Evolutionary conservation across 2,329 filamentous ascomycete genomes (phyloP).

Genomic region (Pestalotiopsis fici): DNA sequence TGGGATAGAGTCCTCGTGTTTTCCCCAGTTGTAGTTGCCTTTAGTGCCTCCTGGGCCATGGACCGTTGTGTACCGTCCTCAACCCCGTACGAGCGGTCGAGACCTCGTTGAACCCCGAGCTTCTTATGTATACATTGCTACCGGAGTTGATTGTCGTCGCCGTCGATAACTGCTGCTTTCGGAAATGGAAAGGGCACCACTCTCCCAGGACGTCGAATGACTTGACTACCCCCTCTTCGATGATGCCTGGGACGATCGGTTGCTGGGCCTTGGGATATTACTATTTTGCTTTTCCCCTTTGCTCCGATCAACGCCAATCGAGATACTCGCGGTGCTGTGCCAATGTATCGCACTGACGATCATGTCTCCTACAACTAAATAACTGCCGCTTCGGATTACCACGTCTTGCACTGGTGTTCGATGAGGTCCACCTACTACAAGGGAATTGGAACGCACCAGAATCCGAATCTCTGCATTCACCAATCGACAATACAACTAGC

Average conservation of each 20-base stretch:
- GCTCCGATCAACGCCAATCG: background rate
- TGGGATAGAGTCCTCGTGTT: background rate
- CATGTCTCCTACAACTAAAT: background rate
- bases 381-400: background rate
- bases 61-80: background rate
- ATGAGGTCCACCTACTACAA: background rate
- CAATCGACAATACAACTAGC: background rate
- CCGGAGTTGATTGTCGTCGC: constrained; percentile 1
- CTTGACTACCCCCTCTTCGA: background rate
- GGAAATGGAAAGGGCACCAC: background rate
- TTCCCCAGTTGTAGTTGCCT: background rate
- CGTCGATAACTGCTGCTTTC: constrained; percentile 3
- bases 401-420: background rate
- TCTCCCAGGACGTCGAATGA: background rate
- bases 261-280: too few relatives aligned
- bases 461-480: background rate
- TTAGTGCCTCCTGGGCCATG: background rate
- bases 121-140: background rate
- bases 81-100: background rate
- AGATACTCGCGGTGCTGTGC: background rate
- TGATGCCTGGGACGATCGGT: background rate
- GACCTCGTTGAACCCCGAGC: background rate
- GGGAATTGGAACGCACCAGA: background rate
- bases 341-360: background rate
- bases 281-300: too few relatives aligned